Base-by-base conservation (phyloP, 352 stramenopile genomes). In the Phytophthora cactorum region DNA sequence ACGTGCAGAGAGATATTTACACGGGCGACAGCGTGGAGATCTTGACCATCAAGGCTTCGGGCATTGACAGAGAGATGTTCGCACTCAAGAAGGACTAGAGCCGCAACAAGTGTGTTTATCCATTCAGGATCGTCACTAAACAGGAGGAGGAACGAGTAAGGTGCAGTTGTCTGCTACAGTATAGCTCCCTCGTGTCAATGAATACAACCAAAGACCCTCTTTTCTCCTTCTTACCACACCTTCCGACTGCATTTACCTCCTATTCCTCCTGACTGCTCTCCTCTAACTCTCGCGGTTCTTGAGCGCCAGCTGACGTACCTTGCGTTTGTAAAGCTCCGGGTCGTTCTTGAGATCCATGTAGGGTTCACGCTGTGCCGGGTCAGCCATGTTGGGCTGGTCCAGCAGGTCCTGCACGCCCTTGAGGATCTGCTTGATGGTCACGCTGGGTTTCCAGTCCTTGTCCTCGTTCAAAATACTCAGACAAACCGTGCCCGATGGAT, bases 381-480 rank as follows among this genome's bases (percentile, higher is more conserved):
- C 89, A 59, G 75, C 84, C 84, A 95, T 96, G 68, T 97, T 97
- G 28, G 89, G 89, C 56, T 88, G 84, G 70, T 95, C 86, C 52
- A 97, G 69, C 58, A 97, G 73, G 72, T 97, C 89, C 59, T 98
- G 93, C 68, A 99, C 98, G 53, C 97, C 97, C 74, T 99, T 93
- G 59, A 99, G 84, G 72, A 99, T 98, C 83, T 99, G 97, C 70
- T 98, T 97, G 77, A 98, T 96, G n/a, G 93, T 98, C 56, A 98
- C 93, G 25, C 96, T 97, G 27, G 97, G 97, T 74, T 98, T 97
- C 98, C 98, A 99, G 72, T 97, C 97, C 75, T 99, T 97, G 83
- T 99, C 98, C 83, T 99, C 98, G 74, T 99, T 99, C 39, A 99
- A 67, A 70, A 99, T 99, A 68, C 89, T 98, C 27, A 99, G 78